Percentiles rank a stretch among this genome's conserved stretches.
Conservation (phyloP, 2,329 filamentous ascomycete species). For the Penicillium aurantiogriseum region DNA sequence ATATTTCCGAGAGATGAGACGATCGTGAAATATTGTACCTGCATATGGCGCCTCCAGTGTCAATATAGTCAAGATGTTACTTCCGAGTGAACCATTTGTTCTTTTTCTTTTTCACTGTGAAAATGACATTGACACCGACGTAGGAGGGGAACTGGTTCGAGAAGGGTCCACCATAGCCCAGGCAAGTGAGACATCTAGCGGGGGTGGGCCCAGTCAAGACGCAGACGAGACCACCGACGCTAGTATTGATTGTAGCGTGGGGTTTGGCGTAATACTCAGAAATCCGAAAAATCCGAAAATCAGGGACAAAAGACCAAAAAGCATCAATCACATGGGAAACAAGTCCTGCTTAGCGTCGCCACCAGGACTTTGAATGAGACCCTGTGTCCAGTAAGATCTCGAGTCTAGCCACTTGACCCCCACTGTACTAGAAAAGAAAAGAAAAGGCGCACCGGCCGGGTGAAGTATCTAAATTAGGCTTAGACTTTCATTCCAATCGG, state of each 20-base stretch:
- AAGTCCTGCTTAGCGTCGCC: not conserved
- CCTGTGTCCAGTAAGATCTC: not conserved
- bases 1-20: not conserved
- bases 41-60: not conserved
- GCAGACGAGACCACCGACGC: not conserved
- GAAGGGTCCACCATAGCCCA: not conserved
- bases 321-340: not conserved
- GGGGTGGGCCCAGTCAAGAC: not conserved
- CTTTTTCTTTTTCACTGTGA: not conserved
- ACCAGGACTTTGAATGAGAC: not conserved
- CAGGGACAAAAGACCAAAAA: not conserved
- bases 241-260: not conserved
- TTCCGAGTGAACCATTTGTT: not conserved
- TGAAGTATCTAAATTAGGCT: not conserved
- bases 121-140: not conserved
- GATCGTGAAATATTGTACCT: slow-evolving; percentile 5
- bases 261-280: not conserved
- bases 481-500: not conserved
- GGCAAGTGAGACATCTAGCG: slow-evolving; percentile 7
- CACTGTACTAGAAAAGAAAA: not conserved
- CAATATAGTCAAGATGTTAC: not conserved
- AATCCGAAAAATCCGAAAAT: not conserved
- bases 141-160: not conserved
- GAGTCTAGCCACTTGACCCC: not conserved
- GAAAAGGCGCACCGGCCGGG: not conserved